Evolutionary conservation across 257 asterid genomes (phyloP).

Genomic region (Fraxinus cuspidata): DNA sequence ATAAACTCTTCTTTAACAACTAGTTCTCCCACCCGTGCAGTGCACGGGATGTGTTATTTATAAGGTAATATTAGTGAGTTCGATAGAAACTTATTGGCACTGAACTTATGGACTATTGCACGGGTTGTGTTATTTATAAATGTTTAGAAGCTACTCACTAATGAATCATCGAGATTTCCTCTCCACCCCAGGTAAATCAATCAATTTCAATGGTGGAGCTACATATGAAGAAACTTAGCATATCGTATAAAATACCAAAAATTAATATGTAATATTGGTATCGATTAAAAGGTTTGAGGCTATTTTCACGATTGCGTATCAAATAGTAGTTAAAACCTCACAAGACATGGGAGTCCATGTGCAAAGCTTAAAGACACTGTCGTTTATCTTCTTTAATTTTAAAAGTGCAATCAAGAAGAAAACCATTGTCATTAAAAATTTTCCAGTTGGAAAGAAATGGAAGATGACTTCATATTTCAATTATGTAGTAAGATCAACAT

Average conservation of each 20-base stretch:
- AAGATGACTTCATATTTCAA: slow-evolving; percentile 14
- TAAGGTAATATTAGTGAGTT: too few relatives aligned
- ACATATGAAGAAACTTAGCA: slow-evolving; percentile 29
- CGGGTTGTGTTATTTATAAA: too few relatives aligned
- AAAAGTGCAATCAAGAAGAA: neutral
- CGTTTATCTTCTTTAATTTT: neutral
- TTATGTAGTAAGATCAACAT: neutral
- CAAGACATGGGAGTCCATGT: neutral
- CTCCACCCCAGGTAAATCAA: slow-evolving; percentile 96
- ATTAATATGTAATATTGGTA: neutral
- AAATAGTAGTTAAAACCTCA: neutral
- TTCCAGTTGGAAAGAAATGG: neutral
- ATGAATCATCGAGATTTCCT: slow-evolving; percentile 85
- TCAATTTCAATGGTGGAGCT: slow-evolving; percentile 92
- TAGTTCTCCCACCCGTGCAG: too few relatives aligned
- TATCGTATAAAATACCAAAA: slow-evolving; percentile 23
- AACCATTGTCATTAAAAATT: neutral
- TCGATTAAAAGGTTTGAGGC: neutral
- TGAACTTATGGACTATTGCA: too few relatives aligned
- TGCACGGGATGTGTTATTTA: too few relatives aligned
- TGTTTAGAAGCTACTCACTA: slow-evolving; percentile 58
- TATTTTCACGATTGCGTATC: neutral
- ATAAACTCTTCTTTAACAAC: too few relatives aligned
- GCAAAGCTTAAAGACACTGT: neutral
- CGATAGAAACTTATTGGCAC: too few relatives aligned